Conservation (phyloP, 768 basidiomycete species). For the Sporobolomyces roseus region DNA sequence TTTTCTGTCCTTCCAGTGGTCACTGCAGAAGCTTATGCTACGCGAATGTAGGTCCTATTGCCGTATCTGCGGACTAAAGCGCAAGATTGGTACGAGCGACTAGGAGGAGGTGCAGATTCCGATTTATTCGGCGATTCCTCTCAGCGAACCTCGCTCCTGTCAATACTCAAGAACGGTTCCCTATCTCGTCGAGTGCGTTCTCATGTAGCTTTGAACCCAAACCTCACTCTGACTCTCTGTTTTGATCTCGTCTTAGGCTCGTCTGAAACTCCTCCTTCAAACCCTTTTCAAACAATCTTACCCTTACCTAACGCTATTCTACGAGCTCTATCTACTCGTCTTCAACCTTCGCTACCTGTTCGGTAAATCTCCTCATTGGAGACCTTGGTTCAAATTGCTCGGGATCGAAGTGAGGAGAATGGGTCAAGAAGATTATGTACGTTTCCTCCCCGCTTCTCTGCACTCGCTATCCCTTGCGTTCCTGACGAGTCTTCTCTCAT, state of each 20-base stretch:
- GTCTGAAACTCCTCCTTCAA: conserved; percentile 16
- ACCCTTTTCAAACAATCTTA: conserved; percentile 67
- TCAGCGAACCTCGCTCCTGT: not conserved
- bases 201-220: not conserved
- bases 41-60: conserved; percentile 64
- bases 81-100: conserved; percentile 81
- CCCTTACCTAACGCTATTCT: conserved; percentile 71
- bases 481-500: not conserved
- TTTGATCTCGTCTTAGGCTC: not conserved
- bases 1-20: not conserved
- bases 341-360: conserved; percentile 89
- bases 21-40: not conserved
- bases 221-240: not conserved
- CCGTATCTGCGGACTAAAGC: conserved; percentile 86
- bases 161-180: conserved; percentile 10
- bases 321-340: conserved; percentile 75
- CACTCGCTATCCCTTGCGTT: no score
- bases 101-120: conserved; percentile 70
- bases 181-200: not conserved
- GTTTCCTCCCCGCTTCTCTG: conserved; percentile 2
- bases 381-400: conserved; percentile 86
- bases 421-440: conserved; percentile 67
- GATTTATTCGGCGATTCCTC: conserved; percentile 39
- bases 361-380: conserved; percentile 74
- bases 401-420: conserved; percentile 77